phyloP scores from a whole-genome alignment of 768 basidiomycete genomes.

The Pleurotus cornucopiae region DNA sequence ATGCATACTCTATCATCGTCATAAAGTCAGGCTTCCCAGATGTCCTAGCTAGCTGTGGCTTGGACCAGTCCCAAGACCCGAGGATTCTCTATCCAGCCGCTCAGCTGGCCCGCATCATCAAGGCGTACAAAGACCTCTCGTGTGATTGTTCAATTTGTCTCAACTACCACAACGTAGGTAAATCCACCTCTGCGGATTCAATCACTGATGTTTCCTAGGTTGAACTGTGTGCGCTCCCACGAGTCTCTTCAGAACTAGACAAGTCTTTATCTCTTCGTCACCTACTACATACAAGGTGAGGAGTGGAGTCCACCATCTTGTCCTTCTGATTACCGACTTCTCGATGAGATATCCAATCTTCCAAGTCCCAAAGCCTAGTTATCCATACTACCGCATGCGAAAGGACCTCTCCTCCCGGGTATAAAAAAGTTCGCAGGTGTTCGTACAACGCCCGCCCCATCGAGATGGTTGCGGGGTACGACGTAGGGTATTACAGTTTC shows the following conservation, averaged over 20 bases:
- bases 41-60: constrained; percentile 5
- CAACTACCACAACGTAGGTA: background rate
- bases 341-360: background rate
- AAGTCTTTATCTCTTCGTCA: background rate
- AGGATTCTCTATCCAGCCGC: background rate
- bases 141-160: background rate
- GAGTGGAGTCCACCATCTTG: background rate
- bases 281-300: background rate
- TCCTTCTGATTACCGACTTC: background rate
- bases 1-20: background rate
- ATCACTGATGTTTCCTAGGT: background rate
- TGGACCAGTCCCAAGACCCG: constrained; percentile 18
- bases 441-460: too few species aligned
- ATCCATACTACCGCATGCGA: background rate
- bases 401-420: background rate
- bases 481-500: background rate
- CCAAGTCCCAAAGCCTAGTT: background rate
- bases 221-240: background rate
- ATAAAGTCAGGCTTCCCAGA: constrained; percentile 11
- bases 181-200: background rate
- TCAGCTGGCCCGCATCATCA: background rate
- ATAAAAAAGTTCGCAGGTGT: background rate
- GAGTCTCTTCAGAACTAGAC: background rate
- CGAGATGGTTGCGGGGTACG: background rate
- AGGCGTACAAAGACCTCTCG: background rate